Conservation (phyloP, 164 flowering plant genomes). For the Litsea cubeba region DNA sequence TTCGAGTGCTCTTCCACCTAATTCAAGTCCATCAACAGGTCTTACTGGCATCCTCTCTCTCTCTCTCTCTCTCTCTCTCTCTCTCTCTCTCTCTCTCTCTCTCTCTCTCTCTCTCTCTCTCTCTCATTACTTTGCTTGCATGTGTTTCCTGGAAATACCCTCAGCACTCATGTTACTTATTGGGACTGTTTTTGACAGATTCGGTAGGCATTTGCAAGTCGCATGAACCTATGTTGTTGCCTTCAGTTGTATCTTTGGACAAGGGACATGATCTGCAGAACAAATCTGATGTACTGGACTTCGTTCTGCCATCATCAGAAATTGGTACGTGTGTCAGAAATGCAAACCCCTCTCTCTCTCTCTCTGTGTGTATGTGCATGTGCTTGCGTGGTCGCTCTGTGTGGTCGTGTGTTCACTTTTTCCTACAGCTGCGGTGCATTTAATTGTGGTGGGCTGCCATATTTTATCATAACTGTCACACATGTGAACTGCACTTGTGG, state of each 20-base stretch:
- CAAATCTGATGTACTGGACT: not conserved
- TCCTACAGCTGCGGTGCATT: not conserved
- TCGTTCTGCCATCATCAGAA: not conserved
- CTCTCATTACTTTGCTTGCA: not conserved
- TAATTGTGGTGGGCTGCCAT: not conserved
- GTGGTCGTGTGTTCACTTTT: no score
- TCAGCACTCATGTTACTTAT: not conserved
- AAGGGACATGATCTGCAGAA: not conserved
- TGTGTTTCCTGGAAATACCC: not conserved
- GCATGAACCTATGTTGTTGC: not conserved
- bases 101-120: conserved; percentile 1
- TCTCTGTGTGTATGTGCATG: no score
- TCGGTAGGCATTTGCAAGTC: not conserved
- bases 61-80: conserved; percentile 2
- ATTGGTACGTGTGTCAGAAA: not conserved
- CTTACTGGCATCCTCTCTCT: not conserved
- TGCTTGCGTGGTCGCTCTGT: no score
- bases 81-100: conserved; percentile 1
- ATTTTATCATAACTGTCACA: not conserved
- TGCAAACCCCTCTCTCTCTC: no score
- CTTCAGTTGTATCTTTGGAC: not conserved
- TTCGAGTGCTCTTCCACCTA: not conserved
- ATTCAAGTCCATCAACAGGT: not conserved
- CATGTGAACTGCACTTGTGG: not conserved
- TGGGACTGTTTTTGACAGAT: not conserved